These are phyloP conservation scores for Rhodotorula toruloides DNA, from an alignment of 768 basidiomycete genomes.

Conservation along the genomic window DNA sequence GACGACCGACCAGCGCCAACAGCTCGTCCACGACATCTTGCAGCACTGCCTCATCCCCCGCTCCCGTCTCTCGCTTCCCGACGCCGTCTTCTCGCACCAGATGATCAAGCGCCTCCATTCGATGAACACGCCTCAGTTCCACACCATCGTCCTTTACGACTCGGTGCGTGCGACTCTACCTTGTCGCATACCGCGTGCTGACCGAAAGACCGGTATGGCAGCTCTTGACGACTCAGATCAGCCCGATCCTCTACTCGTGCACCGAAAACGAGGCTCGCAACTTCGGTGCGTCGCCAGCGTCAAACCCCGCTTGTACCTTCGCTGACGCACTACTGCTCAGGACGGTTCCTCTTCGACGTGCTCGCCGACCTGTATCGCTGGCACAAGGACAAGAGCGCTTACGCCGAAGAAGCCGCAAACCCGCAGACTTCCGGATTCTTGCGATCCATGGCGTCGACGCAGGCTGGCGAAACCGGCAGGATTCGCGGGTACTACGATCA, in stretches of 20 bases:
- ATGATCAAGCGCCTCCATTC: constrained; percentile 82
- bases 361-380: constrained; percentile 72
- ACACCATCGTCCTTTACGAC: constrained; percentile 77
- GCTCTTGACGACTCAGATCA: constrained; percentile 79
- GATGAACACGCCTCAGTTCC: constrained; percentile 82
- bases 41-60: constrained; percentile 92
- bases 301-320: too few species aligned
- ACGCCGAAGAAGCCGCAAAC: constrained; percentile 52
- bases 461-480: constrained; percentile 56
- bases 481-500: constrained; percentile 56
- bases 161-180: constrained; percentile 61
- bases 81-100: constrained; percentile 88
- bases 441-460: too few species aligned
- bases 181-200: background rate
- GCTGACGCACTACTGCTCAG: constrained; percentile 48
- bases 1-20: constrained; percentile 50
- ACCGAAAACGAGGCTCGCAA: constrained; percentile 95
- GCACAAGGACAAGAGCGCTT: constrained; percentile 61
- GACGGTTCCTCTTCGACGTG: constrained; percentile 77
- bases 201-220: constrained; percentile 45
- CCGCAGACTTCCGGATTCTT: constrained; percentile 49
- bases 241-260: constrained; percentile 80
- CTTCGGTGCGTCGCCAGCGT: constrained; percentile 58
- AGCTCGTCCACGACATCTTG: constrained; percentile 55
- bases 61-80: constrained; percentile 88